A percentile compares a stretch with the other conserved stretches of the same genome.
Evolutionary conservation across 225 moss, liverwort and hornwort species (phyloP).

Genomic region (Pseudoscleropodium purum): DNA sequence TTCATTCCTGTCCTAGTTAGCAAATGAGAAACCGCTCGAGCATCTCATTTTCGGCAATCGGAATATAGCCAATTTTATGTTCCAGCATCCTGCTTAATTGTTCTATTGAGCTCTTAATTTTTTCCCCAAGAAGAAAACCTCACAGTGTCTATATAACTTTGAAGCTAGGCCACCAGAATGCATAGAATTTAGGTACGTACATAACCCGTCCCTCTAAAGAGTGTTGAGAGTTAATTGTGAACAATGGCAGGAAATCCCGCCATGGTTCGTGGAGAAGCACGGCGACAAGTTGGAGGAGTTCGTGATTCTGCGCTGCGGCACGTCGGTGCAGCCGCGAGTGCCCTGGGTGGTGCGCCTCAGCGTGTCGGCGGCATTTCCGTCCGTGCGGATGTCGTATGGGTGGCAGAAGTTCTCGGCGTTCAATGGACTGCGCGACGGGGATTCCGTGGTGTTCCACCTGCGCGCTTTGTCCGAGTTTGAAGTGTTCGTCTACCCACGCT

Average conservation of each 20-base stretch:
- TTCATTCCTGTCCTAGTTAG: not conserved
- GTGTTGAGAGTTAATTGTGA: not conserved
- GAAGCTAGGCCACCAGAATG: not conserved
- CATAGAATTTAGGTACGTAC: not conserved
- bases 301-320: not conserved
- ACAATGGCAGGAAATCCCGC: not conserved
- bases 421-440: not conserved
- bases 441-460: not conserved
- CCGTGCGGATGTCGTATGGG: not conserved
- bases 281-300: constrained; percentile 1
- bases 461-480: constrained; percentile 4
- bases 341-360: constrained; percentile 6
- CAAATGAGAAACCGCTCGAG: not conserved
- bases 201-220: not conserved
- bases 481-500: not conserved
- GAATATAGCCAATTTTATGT: not conserved
- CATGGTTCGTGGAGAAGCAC: not conserved
- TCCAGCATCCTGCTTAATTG: not conserved
- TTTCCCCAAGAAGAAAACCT: not conserved
- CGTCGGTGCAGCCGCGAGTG: not conserved
- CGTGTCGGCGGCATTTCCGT: not conserved
- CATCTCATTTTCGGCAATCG: not conserved
- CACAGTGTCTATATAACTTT: not conserved
- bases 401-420: not conserved
- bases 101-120: not conserved